Conservation (phyloP, 768 basidiomycete species). For the Goffeauzyma gilvescens region DNA sequence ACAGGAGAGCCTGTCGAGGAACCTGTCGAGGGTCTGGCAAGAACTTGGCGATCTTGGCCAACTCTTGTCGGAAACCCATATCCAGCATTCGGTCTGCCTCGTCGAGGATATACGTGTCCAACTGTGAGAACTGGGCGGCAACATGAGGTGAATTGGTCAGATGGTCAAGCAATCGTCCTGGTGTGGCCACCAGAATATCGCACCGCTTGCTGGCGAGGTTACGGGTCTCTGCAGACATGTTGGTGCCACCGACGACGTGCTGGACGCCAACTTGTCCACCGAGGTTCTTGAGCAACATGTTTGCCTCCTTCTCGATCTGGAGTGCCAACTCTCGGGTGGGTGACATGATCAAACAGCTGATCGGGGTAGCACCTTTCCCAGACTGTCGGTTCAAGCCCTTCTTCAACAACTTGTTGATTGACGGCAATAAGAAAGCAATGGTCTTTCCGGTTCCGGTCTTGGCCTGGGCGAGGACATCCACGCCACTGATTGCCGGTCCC, state of each 20-base stretch:
- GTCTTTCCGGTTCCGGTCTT: conserved; percentile 45
- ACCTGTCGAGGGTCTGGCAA: conserved; percentile 12
- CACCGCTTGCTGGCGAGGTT: conserved; percentile 22
- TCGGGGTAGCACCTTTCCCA: too few relatives aligned
- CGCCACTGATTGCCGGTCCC: not conserved
- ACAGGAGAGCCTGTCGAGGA: conserved; percentile 35
- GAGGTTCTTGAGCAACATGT: conserved; percentile 30
- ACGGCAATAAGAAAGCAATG: conserved; percentile 34
- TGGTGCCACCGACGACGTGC: conserved; percentile 43
- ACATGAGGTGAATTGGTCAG: conserved; percentile 34
- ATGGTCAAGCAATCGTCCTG: conserved; percentile 34
- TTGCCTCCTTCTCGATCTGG: conserved; percentile 29
- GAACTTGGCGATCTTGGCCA: conserved; percentile 21
- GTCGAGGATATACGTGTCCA: conserved; percentile 30
- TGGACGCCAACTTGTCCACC: conserved; percentile 35
- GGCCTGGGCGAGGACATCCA: conserved; percentile 20
- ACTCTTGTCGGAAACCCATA: conserved; percentile 32
- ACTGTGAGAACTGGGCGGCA: conserved; percentile 30
- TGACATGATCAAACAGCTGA: conserved; percentile 30
- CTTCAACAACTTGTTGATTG: conserved; percentile 31
- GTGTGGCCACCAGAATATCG: conserved; percentile 33
- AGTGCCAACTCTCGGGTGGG: conserved; percentile 35
- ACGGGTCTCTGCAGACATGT: conserved; percentile 29
- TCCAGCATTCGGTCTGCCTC: conserved; percentile 36
- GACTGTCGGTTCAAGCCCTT: too few relatives aligned